Conservation (phyloP, 257 asterid species). For the Petrea volubilis region DNA sequence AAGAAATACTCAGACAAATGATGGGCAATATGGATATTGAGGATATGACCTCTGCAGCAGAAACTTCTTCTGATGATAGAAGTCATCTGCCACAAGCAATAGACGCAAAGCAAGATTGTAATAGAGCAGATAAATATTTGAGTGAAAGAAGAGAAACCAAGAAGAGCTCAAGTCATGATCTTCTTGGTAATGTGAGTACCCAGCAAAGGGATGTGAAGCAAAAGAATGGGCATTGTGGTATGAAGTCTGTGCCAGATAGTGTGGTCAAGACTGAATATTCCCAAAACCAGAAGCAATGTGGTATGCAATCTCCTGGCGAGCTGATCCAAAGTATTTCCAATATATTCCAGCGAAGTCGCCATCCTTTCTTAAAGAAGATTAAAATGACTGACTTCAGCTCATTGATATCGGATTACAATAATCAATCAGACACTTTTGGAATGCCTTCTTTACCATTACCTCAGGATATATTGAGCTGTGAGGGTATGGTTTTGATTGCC, state of each 20-base stretch:
- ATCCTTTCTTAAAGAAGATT: conserved; percentile 81
- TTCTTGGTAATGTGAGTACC: conserved; percentile 69
- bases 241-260: conserved; percentile 50
- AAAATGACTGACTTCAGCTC: conserved; percentile 68
- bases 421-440: conserved; percentile 95
- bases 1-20: conserved; percentile 90
- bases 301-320: conserved; percentile 74
- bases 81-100: conserved; percentile 31
- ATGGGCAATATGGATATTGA: conserved; percentile 50
- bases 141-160: conserved; percentile 46
- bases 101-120: conserved; percentile 36
- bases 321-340: conserved; percentile 66
- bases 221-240: conserved; percentile 38
- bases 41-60: conserved; percentile 33
- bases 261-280: conserved; percentile 39
- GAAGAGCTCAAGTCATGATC: conserved; percentile 60
- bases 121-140: conserved; percentile 30
- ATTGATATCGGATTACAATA: conserved; percentile 63
- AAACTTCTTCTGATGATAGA: conserved; percentile 35
- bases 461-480: conserved; percentile 83
- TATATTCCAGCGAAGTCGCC: conserved; percentile 72
- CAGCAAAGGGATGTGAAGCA: conserved; percentile 75
- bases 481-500: conserved; percentile 99
- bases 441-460: conserved; percentile 91
- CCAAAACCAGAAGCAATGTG: conserved; percentile 46